Evolutionary conservation across 345 rosid species (phyloP), one percentile per base, ranked within the genome.

Genomic region (Brassica cretica): DNA sequence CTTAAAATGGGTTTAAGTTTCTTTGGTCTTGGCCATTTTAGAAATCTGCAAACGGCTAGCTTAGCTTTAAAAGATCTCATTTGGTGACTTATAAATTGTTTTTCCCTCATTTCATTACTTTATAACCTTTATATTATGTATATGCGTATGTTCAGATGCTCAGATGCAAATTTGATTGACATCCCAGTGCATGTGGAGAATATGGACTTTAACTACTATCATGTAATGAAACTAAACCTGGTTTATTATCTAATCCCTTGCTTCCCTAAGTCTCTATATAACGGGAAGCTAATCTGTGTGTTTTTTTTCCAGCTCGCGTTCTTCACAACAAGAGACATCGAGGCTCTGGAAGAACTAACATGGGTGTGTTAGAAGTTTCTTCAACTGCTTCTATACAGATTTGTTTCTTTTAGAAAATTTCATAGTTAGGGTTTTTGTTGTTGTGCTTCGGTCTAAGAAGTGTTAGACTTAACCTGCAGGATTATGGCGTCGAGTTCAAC

Each of bases 401-500:
- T 71, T 21, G 39, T 29, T 76, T 70, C 32, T 10, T 24, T 16
- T 35, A 5, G 61, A 66, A 12, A 25, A 0, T 39, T 41, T 61
- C 6, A 41, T 4, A 32, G 55, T 39, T 53, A 2, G 24, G 35
- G 37, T 49, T 44, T 44, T 44, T 44, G 53, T 11, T 44, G 53
- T 12, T 49, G 56, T 49, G 56, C 5, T 67, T 49, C 11, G 24
- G 8, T 49, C 46, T 78, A 61, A 78, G 55, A 72, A 66, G 35
- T 49, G 55, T 67, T 73, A 21, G 16, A 24, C 64, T 61, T 78
- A 5, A 55, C n/a, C 72, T 66, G 82, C 84, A 93, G 99, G 99
- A 95, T 84, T 91, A 90, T 83, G 99, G 99, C 12, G 83, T 93
- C 29, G 89, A 90, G 80, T 95, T 95, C 78, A 93, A 89, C 68